These are phyloP conservation scores for Moniliella sp. DNA, from an alignment of 1,284 basidiomycete genomes.

Conservation along the genomic window DNA sequence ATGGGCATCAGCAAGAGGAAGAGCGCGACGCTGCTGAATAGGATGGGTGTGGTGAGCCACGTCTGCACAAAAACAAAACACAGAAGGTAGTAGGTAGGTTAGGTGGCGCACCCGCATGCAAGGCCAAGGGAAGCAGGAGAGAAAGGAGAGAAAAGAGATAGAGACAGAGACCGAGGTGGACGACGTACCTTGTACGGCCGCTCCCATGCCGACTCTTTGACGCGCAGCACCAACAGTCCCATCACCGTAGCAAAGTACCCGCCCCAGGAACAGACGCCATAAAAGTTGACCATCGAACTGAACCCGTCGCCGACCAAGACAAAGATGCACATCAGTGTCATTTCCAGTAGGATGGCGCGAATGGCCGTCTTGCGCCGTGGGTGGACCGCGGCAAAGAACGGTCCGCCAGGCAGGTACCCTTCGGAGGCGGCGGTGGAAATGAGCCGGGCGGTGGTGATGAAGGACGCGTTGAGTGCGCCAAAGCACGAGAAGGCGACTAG, in stretches of 20 bases:
- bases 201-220: constrained; percentile 73
- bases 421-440: constrained; percentile 74
- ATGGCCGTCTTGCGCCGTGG: constrained; percentile 12
- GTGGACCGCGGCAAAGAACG: constrained; percentile 10
- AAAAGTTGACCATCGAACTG: constrained; percentile 33
- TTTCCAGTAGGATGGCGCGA: constrained; percentile 11
- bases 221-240: constrained; percentile 62
- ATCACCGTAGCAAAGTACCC: constrained; percentile 38
- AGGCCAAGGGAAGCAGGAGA: neutral
- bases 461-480: constrained; percentile 15
- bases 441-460: constrained; percentile 43
- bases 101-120: neutral
- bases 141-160: neutral
- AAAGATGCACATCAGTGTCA: constrained; percentile 40
- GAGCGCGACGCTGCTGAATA: constrained; percentile 69
- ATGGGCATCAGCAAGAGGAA: constrained; percentile 87
- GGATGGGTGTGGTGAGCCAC: constrained; percentile 70
- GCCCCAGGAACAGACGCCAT: constrained; percentile 47
- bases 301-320: constrained; percentile 34
- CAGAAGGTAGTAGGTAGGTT: constrained; percentile 1
- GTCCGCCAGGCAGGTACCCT: constrained; percentile 47
- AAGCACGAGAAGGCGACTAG: constrained; percentile 70
- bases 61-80: too few species aligned
- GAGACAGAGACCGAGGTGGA: constrained; percentile 32
- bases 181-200: constrained; percentile 35